Evolutionary conservation across 495 filamentous ascomycete genomes (phyloP).

Genomic region (Xylaria flabelliformis): DNA sequence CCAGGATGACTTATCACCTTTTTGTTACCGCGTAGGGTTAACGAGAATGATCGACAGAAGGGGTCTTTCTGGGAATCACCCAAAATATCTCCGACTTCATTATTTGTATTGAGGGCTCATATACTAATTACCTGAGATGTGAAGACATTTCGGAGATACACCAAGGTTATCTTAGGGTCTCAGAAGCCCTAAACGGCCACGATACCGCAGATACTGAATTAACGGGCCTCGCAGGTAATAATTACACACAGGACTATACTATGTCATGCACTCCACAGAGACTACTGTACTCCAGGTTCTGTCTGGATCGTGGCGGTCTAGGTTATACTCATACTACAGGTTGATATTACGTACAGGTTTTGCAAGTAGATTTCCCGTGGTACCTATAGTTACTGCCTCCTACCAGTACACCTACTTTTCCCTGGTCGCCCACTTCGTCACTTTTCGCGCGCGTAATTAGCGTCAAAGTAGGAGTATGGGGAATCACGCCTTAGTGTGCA

Average conservation of each 20-base stretch:
- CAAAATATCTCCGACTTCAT: conserved; percentile 4
- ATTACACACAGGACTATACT: conserved; percentile 5
- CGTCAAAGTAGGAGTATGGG: conserved; percentile 6
- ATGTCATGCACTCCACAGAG: conserved; percentile 9
- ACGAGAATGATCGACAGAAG: conserved; percentile 9
- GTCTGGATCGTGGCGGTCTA: conserved; percentile 16
- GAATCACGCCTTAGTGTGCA: conserved; percentile 14
- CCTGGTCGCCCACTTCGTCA: neutral
- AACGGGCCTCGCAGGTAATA: neutral
- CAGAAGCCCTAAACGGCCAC: neutral
- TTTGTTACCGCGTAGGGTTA: conserved; percentile 7
- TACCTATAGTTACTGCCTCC: neutral
- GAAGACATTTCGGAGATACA: neutral
- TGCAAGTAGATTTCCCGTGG: conserved; percentile 6
- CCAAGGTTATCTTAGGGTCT: neutral
- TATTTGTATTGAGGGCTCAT: neutral
- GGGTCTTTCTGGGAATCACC: neutral
- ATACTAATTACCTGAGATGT: neutral
- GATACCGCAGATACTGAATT: neutral
- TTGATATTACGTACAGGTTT: conserved; percentile 28
- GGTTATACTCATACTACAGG: conserved; percentile 6
- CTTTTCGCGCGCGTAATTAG: conserved; percentile 13
- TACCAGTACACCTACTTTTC: neutral
- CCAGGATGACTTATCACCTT: neutral
- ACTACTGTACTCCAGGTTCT: conserved; percentile 26